phyloP scores from a whole-genome alignment of 2,329 filamentous ascomycete genomes.

The Pseudogymnoascus sp. region DNA sequence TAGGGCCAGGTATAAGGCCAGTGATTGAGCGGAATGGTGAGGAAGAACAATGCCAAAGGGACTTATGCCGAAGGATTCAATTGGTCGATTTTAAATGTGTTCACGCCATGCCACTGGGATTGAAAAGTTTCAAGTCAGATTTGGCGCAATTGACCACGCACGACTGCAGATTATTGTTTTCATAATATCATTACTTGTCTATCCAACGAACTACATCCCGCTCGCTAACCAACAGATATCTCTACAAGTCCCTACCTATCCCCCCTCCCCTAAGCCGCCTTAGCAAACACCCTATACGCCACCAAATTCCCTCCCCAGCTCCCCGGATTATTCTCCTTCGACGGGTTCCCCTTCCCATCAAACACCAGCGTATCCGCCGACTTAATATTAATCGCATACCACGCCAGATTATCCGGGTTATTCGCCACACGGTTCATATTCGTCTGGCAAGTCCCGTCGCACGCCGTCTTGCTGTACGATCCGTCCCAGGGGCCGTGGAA shows the following conservation, averaged over 20 bases:
- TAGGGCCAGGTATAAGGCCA: slow-evolving; percentile 52
- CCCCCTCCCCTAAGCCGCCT: background rate
- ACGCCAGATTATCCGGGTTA: background rate
- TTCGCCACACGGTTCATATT: slow-evolving; percentile 5
- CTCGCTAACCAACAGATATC: background rate
- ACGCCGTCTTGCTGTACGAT: background rate
- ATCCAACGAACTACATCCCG: background rate
- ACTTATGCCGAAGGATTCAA: no score
- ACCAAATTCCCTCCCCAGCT: background rate
- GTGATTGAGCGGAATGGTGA: slow-evolving; percentile 37
- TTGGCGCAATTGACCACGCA: no score
- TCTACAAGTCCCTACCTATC: background rate
- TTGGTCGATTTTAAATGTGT: no score
- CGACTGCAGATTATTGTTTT: background rate
- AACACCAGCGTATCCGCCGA: background rate
- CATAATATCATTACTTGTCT: background rate
- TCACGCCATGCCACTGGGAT: no score
- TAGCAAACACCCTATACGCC: background rate
- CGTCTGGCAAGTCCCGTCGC: slow-evolving; percentile 10
- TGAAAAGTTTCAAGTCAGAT: no score
- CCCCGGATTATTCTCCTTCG: slow-evolving; percentile 2
- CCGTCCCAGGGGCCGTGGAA: slow-evolving; percentile 22
- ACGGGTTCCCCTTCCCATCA: background rate
- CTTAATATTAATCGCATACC: slow-evolving; percentile 13
- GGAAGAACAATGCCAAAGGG: no score